Evolutionary conservation across 2,329 filamentous ascomycete species (phyloP).

Genomic region (Colletotrichum navitas): DNA sequence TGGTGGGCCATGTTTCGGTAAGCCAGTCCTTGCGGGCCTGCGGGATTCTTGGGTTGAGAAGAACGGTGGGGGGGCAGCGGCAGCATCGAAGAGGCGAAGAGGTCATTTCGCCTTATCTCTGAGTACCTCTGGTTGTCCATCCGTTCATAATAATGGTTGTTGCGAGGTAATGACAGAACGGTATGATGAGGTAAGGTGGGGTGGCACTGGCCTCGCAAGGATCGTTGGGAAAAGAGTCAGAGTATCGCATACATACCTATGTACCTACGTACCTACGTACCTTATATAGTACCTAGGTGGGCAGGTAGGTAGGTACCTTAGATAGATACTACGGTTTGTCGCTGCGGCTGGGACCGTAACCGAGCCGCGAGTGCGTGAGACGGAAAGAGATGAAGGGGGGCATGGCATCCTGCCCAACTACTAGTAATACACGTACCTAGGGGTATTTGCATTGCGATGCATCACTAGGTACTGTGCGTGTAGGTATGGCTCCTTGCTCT

Average conservation of each 20-base stretch:
- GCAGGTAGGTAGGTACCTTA: too few species aligned
- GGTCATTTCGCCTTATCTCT: background rate
- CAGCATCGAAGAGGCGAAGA: background rate
- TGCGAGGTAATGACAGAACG: background rate
- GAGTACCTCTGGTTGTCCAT: background rate
- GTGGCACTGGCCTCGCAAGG: too few species aligned
- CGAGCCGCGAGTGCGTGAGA: slow-evolving; percentile 20
- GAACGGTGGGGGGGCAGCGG: background rate
- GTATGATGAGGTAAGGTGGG: background rate
- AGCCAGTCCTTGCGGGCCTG: too few species aligned
- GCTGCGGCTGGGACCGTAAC: slow-evolving; percentile 24
- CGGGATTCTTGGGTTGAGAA: background rate
- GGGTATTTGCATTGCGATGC: background rate
- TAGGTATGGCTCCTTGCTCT: background rate
- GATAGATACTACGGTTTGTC: background rate
- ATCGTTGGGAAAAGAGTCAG: too few species aligned
- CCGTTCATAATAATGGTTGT: background rate
- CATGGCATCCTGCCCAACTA: background rate
- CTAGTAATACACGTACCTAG: background rate
- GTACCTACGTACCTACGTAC: too few species aligned
- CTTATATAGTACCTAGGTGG: too few species aligned
- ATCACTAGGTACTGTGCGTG: background rate
- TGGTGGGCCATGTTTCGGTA: background rate
- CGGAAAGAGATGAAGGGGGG: slow-evolving; percentile 8
- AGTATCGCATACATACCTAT: too few species aligned